A percentile compares a stretch with the other conserved stretches of the same genome.
phyloP scores from a whole-genome alignment of 306 rosid genomes.

The Sicyos edulis region DNA sequence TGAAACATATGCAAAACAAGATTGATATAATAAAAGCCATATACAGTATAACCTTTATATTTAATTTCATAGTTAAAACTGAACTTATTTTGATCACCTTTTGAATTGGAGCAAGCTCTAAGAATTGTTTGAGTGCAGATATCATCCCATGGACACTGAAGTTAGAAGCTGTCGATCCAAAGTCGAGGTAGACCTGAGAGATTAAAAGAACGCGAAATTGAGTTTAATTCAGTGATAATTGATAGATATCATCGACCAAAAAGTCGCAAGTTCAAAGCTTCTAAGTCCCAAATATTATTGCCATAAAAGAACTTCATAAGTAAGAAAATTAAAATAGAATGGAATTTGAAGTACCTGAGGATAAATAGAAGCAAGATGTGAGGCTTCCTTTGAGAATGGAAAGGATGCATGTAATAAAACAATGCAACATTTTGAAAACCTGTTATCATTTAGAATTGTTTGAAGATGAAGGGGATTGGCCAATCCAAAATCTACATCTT shows the following conservation, averaged over 20 bases:
- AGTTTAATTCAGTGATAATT: not conserved
- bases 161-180: slow-evolving; percentile 86
- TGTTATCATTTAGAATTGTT: slow-evolving; percentile 65
- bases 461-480: slow-evolving; percentile 82
- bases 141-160: slow-evolving; percentile 83
- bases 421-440: slow-evolving; percentile 53
- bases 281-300: no score
- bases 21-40: no score
- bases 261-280: no score
- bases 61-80: no score
- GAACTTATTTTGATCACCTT: slow-evolving; percentile 28
- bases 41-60: no score
- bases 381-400: slow-evolving; percentile 87
- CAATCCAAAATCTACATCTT: slow-evolving; percentile 68
- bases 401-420: slow-evolving; percentile 82
- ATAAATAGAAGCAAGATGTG: slow-evolving; percentile 77
- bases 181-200: slow-evolving; percentile 76
- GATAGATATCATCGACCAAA: no score
- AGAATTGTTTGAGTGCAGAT: slow-evolving; percentile 73
- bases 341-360: slow-evolving; percentile 40
- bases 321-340: no score
- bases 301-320: no score
- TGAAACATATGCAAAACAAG: not conserved
- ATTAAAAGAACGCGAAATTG: slow-evolving; percentile 11
- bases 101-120: slow-evolving; percentile 70